Evolutionary conservation across 495 filamentous ascomycete species (phyloP), one percentile per base, ranked within the genome.

Genomic region (Platismatia glauca): DNA sequence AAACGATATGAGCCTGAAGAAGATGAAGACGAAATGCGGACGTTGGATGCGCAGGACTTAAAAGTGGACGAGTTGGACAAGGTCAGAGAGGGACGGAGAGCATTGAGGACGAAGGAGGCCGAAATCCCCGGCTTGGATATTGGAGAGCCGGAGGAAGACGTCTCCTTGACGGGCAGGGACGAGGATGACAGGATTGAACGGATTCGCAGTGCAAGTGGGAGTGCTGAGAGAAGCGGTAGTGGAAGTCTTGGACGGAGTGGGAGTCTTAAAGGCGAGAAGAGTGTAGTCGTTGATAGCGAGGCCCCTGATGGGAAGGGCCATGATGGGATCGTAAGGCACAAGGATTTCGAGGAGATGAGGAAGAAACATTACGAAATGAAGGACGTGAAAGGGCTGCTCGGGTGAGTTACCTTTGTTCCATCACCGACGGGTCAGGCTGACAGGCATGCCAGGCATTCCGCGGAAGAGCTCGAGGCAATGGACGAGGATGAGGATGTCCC

Each of bases 291-390:
- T 18, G 89, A 80, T 60, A 77, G 75, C 18, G 76, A 78, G 66
- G 84, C 81, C 16, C 82, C 84, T 55, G 76, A 81, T 24, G 77
- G 86, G 27, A 79, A 89, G 69, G 85, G 80, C 31, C 80, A 85
- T 41, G 92, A 96, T 73, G 91, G 94, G 67, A 76, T 77, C 62
- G 90, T 89, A 78, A 95, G 96, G 78, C 94, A 98, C 71, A 82
- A 82, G 64, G 82, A 87, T 72, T 98, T 98, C 70, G 92, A 96
- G 76, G 80, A 89, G 76, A 81, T 90, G 79, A 81, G 94, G 72
- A 96, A 91, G 83, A 90, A 84, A 76, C 94, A 98, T 73, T 98
- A 98, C 73, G 95, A 97, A 79, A 97, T 98, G 95, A 91, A 84
- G 79, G 88, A 94, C 70, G 90, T 97, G 29, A 95, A 92, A 66